phyloP scores from a whole-genome alignment of 257 asterid genomes.

The Ophiorrhiza pumila region DNA sequence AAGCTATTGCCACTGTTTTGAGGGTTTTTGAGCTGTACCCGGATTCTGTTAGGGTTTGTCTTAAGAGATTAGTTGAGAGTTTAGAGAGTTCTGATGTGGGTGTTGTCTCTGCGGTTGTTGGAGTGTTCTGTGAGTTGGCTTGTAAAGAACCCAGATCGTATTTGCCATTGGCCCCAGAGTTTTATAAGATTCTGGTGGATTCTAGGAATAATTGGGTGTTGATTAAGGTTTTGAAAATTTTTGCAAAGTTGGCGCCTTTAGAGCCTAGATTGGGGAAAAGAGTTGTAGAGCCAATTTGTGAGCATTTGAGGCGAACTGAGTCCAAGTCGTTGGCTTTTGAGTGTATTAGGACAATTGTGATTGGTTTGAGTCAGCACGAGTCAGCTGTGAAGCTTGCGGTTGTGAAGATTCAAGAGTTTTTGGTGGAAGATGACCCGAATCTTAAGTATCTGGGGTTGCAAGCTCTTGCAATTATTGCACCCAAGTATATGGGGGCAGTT shows the following conservation, averaged over 20 bases:
- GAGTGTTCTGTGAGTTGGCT: slow-evolving; percentile 85
- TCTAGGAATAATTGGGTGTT: slow-evolving; percentile 88
- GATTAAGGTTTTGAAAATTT: slow-evolving; percentile 85
- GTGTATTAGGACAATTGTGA: slow-evolving; percentile 69
- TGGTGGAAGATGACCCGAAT: slow-evolving; percentile 81
- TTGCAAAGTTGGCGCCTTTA: slow-evolving; percentile 62
- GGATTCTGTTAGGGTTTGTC: slow-evolving; percentile 88
- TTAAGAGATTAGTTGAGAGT: slow-evolving; percentile 81
- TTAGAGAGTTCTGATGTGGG: slow-evolving; percentile 63
- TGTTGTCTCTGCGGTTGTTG: slow-evolving; percentile 70
- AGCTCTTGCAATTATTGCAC: slow-evolving; percentile 55
- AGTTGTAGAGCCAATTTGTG: slow-evolving; percentile 80
- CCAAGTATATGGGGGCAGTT: slow-evolving; percentile 69
- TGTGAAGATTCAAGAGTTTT: slow-evolving; percentile 67
- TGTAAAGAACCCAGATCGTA: slow-evolving; percentile 69
- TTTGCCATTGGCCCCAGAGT: slow-evolving; percentile 93
- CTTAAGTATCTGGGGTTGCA: slow-evolving; percentile 86
- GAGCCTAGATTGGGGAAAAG: slow-evolving; percentile 89
- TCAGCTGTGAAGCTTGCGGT: slow-evolving; percentile 77
- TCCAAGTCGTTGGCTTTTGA: slow-evolving; percentile 85
- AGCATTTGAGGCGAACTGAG: slow-evolving; percentile 68
- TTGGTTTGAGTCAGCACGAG: slow-evolving; percentile 73
- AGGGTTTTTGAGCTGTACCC: slow-evolving; percentile 71
- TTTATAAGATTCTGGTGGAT: slow-evolving; percentile 69
- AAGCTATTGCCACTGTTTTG: slow-evolving; percentile 59